Conservation (phyloP, 2,329 filamentous ascomycete genomes). For the Leptodontidium sp. region DNA sequence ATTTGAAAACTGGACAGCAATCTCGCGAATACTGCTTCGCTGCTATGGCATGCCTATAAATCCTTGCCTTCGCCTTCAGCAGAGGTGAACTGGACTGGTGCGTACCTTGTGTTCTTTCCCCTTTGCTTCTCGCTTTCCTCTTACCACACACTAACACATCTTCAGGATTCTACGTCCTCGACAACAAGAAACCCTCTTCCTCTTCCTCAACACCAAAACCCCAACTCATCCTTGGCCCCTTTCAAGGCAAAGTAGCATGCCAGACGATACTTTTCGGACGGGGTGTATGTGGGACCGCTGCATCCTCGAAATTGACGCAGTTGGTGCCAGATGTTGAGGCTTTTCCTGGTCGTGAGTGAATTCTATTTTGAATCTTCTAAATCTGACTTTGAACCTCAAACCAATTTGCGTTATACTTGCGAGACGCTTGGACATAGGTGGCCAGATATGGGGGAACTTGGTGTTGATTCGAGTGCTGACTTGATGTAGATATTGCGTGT, state of each 20-base stretch:
- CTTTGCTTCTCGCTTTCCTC: slow-evolving; percentile 7
- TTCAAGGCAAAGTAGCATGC: slow-evolving; percentile 82
- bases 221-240: slow-evolving; percentile 79
- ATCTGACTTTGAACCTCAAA: too few relatives aligned
- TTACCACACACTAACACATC: neutral
- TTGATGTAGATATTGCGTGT: slow-evolving; percentile 67
- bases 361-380: too few relatives aligned
- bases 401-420: too few relatives aligned
- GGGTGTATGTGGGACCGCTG: slow-evolving; percentile 80
- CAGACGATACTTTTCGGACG: slow-evolving; percentile 77
- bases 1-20: slow-evolving; percentile 62
- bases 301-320: slow-evolving; percentile 66
- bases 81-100: slow-evolving; percentile 80
- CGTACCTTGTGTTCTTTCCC: slow-evolving; percentile 23
- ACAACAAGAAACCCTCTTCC: slow-evolving; percentile 49
- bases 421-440: too few relatives aligned
- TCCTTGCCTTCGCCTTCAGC: slow-evolving; percentile 72
- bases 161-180: slow-evolving; percentile 77
- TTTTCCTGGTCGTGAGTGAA: slow-evolving; percentile 71
- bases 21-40: slow-evolving; percentile 76
- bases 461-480: neutral
- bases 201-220: neutral
- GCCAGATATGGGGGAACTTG: neutral
- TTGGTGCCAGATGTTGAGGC: slow-evolving; percentile 73
- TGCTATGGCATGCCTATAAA: slow-evolving; percentile 83